Base-by-base conservation (phyloP, 306 rosid species). In the Cucumis hystrix region DNA sequence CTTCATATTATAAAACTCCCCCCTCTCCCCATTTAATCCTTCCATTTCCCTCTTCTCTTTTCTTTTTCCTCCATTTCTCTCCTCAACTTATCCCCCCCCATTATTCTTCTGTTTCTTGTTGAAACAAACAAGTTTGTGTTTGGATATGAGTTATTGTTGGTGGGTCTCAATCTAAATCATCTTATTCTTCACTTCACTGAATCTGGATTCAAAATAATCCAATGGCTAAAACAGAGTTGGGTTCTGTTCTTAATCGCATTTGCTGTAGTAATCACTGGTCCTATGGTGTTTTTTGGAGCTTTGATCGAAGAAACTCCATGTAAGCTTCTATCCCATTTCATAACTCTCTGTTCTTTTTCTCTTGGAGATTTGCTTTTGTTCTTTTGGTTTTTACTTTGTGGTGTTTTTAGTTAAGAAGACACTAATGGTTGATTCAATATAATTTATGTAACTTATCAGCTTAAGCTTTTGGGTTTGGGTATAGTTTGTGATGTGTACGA, bases 221-320 rank as follows among this genome's bases (percentile, higher is more conserved):
- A 82, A 87, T 87, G 91, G 84, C 75, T 56, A 79, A 80, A 57
- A 75, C 74, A 41, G 86, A 82, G 71, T 40, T 70, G 59, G 71
- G 81, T 83, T 89, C 85, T 11, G 65, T 52, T 76, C 96, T 93
- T 21, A 83, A 79, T 78, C 74, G 79, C 78, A 92, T 93, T 21
- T 89, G 96, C 83, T 83, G 72, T 81, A 43, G 68, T 51, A 75
- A 86, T 79, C 89, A 83, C 16, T 93, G 93, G 96, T 88, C 93
- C 77, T 93, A 93, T 70, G 93, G 87, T n/a, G 80, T 91, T 83
- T 85, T 93, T 77, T 93, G 97, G 98, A 80, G 92, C 74, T 86
- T 86, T 74, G 87, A 86, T 85, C 88, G 84, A 11, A 39, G 58
- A 54, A 86, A 88, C 90, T 82, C 96, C 67, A 77, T 84, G 98